Percentiles rank a stretch among this genome's conserved stretches.
Conservation (phyloP, 2,329 filamentous ascomycete genomes). For the Neocucurbitaria cava region DNA sequence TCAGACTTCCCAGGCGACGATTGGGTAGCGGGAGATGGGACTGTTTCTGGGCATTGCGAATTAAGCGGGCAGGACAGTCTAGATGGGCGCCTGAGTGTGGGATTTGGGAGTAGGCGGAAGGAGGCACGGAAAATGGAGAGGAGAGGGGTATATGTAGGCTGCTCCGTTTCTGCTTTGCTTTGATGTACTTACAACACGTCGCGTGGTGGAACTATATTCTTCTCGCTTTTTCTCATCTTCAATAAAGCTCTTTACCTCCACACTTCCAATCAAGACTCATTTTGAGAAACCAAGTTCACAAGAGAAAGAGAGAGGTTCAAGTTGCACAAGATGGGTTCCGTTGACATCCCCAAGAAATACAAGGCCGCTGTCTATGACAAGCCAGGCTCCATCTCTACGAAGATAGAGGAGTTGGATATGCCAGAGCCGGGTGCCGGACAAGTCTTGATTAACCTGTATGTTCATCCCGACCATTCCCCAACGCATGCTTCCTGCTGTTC, state of each 20-base stretch:
- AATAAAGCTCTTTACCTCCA: neutral
- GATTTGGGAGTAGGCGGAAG: neutral
- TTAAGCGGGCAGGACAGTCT: neutral
- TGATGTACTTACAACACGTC: neutral
- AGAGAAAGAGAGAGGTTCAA: neutral
- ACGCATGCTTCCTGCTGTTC: neutral
- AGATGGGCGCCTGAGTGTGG: neutral
- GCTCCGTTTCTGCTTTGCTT: neutral
- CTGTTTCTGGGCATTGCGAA: neutral
- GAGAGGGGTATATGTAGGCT: neutral
- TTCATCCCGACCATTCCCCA: neutral
- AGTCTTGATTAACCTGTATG: conserved; percentile 67
- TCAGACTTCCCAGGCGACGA: neutral
- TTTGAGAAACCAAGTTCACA: neutral
- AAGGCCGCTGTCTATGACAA: conserved; percentile 71
- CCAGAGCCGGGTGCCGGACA: conserved; percentile 69
- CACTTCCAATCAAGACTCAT: too few species aligned
- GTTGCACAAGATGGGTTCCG: conserved; percentile 24
- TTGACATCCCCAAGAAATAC: conserved; percentile 62
- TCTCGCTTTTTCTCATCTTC: neutral
- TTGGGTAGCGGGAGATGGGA: neutral
- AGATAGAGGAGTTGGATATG: conserved; percentile 68
- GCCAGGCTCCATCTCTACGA: conserved; percentile 69
- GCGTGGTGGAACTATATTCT: neutral
- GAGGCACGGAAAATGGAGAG: neutral